Conservation (phyloP, 2,329 filamentous ascomycete genomes). For the Trichophaea hybrida region DNA sequence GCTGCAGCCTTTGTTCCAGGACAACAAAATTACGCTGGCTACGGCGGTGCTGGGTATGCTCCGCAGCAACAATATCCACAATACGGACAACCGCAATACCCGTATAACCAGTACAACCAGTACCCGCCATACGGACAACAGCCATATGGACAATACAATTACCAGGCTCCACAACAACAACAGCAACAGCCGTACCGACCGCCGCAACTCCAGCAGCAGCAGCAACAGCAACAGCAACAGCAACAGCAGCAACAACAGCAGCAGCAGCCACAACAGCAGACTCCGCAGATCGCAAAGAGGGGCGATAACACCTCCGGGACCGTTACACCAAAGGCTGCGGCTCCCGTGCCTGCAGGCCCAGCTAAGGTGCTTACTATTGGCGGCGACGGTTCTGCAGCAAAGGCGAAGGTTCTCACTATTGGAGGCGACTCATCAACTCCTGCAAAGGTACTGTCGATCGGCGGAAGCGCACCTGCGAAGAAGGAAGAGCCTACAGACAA, state of each 20-base stretch:
- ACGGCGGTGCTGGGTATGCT: conserved; percentile 40
- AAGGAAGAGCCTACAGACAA: conserved; percentile 34
- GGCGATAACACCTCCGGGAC: conserved; percentile 22
- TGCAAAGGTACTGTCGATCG: conserved; percentile 50
- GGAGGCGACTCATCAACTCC: conserved; percentile 37
- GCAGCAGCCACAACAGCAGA: conserved; percentile 34
- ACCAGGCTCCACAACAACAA: conserved; percentile 35
- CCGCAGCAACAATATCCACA: conserved; percentile 31
- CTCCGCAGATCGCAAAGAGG: conserved; percentile 31
- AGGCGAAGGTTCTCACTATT: conserved; percentile 48
- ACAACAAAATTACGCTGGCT: conserved; percentile 44
- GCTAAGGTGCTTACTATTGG: conserved; percentile 51
- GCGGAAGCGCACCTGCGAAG: conserved; percentile 40
- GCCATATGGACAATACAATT: conserved; percentile 25
- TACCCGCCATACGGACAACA: conserved; percentile 16
- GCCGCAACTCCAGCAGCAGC: conserved; percentile 38
- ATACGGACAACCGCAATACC: conserved; percentile 37
- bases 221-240: conserved; percentile 34
- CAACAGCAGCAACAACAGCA: conserved; percentile 34
- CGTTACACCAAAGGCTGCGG: conserved; percentile 34
- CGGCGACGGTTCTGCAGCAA: conserved; percentile 40
- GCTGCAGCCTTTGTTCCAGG: conserved; percentile 59
- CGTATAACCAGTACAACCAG: conserved; percentile 36
- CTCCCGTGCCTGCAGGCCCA: conserved; percentile 35
- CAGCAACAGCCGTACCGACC: conserved; percentile 39